Evolutionary conservation across 2,329 filamentous ascomycete genomes (phyloP).

Genomic region (Diplodia seriata): DNA sequence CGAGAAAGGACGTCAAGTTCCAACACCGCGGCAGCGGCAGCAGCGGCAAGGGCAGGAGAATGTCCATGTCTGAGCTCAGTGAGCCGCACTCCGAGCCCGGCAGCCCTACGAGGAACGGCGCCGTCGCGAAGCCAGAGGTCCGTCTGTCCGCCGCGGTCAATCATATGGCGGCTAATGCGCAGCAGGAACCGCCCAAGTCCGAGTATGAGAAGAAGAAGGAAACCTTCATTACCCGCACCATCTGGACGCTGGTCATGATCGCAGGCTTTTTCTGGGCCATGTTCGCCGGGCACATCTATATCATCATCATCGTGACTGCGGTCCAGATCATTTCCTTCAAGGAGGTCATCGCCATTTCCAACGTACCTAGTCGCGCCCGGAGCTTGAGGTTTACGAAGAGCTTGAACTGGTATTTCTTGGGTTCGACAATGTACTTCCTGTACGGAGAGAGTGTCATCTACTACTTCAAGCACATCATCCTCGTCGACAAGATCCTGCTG

Average conservation of each 20-base stretch:
- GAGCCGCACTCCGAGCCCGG: conserved; percentile 62
- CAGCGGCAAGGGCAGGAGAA: conserved; percentile 61
- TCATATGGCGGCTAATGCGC: conserved; percentile 5
- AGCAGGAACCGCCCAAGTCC: conserved; percentile 54
- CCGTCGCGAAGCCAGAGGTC: conserved; percentile 38
- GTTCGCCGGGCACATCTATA: conserved; percentile 96
- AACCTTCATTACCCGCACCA: conserved; percentile 93
- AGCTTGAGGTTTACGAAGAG: conserved; percentile 94
- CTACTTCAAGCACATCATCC: conserved; percentile 98
- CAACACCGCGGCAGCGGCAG: conserved; percentile 53
- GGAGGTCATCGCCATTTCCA: conserved; percentile 97
- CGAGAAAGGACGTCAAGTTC: conserved; percentile 67
- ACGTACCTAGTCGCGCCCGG: conserved; percentile 88
- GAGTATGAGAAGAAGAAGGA: conserved; percentile 99
- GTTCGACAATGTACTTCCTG: conserved; percentile 98
- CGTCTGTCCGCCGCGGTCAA: neutral
- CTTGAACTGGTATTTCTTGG: conserved; percentile 98
- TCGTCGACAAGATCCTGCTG: conserved; percentile 90
- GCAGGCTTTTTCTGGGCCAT: conserved; percentile 87
- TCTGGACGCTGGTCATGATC: conserved; percentile 99
- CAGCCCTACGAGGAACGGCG: conserved; percentile 58
- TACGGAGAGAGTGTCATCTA: conserved; percentile 99
- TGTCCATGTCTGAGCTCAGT: conserved; percentile 75
- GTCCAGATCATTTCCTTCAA: conserved; percentile 98
- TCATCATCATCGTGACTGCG: conserved; percentile 89